These are phyloP conservation scores for Handroanthus guayacan DNA, from an alignment of 257 asterid species.

Conservation along the genomic window DNA sequence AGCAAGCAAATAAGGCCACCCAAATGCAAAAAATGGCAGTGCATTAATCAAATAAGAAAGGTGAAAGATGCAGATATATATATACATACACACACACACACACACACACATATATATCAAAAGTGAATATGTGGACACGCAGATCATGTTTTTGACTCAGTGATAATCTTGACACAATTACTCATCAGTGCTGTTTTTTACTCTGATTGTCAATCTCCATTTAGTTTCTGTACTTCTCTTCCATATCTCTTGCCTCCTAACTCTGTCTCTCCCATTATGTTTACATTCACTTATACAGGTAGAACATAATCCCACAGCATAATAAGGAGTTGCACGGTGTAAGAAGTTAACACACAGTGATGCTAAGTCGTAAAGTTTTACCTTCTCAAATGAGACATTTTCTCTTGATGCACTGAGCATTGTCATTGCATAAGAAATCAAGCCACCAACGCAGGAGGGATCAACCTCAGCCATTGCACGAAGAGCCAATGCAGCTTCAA, in stretches of 20 bases:
- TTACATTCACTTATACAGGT: slow-evolving; percentile 13
- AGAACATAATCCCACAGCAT: slow-evolving; percentile 5
- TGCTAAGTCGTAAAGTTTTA: slow-evolving; percentile 35
- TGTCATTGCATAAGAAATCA: slow-evolving; percentile 93
- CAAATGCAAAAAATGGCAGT: slow-evolving; percentile 11
- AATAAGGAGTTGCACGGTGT: slow-evolving; percentile 22
- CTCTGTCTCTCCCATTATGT: slow-evolving; percentile 1
- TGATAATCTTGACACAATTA: slow-evolving; percentile 20
- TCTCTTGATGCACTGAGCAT: slow-evolving; percentile 92
- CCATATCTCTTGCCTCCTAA: slow-evolving; percentile 13
- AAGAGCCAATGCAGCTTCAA: slow-evolving; percentile 96
- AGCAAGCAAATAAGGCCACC: not conserved
- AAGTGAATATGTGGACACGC: slow-evolving; percentile 12
- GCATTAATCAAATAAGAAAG: slow-evolving; percentile 2
- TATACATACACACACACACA: too few species aligned
- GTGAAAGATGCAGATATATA: slow-evolving; percentile 8
- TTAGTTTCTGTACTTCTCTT: not conserved
- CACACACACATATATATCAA: not conserved
- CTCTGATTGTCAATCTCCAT: not conserved
- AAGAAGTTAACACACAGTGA: slow-evolving; percentile 25
- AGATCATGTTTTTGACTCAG: too few species aligned
- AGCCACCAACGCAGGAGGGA: slow-evolving; percentile 95
- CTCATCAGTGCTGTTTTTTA: slow-evolving; percentile 14
- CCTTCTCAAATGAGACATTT: slow-evolving; percentile 87
- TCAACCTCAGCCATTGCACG: slow-evolving; percentile 96